Conservation (phyloP, 2,329 filamentous ascomycete genomes). For the Sordariomycetes sp. region DNA sequence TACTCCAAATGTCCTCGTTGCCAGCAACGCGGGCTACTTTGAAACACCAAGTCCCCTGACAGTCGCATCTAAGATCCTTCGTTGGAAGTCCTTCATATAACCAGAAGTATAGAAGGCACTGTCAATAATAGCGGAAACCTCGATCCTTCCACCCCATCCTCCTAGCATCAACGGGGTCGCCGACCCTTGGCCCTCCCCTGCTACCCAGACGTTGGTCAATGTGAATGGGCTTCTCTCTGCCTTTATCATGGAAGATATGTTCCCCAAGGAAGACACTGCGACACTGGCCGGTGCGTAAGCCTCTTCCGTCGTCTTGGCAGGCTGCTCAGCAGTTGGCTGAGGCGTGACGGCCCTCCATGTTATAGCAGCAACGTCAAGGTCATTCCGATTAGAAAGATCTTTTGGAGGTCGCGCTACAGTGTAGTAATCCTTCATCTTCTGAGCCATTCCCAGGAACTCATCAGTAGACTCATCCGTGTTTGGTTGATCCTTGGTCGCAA, state of each 20-base stretch:
- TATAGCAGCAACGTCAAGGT: neutral
- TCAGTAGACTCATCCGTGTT: neutral
- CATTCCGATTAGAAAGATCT: neutral
- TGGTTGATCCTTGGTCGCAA: neutral
- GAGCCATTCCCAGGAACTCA: neutral
- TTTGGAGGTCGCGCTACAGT: neutral
- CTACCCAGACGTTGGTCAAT: neutral
- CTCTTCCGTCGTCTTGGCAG: neutral
- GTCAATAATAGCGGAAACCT: neutral
- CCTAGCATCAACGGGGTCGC: neutral
- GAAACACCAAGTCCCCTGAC: neutral
- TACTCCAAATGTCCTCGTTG: too few relatives aligned
- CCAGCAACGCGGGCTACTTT: too few relatives aligned
- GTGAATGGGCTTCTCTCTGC: constrained; percentile 1
- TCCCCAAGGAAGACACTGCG: constrained; percentile 1
- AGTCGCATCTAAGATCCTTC: neutral
- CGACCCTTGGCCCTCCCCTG: neutral
- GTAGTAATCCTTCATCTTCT: neutral
- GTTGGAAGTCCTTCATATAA: neutral
- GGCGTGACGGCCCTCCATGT: neutral
- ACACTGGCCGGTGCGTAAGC: neutral
- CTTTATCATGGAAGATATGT: neutral
- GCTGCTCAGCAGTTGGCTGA: neutral
- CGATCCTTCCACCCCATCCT: neutral
- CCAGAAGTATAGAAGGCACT: neutral